These are phyloP conservation scores for Fusarium sp. DNA, from an alignment of 2,329 filamentous ascomycete species.

Conservation along the genomic window DNA sequence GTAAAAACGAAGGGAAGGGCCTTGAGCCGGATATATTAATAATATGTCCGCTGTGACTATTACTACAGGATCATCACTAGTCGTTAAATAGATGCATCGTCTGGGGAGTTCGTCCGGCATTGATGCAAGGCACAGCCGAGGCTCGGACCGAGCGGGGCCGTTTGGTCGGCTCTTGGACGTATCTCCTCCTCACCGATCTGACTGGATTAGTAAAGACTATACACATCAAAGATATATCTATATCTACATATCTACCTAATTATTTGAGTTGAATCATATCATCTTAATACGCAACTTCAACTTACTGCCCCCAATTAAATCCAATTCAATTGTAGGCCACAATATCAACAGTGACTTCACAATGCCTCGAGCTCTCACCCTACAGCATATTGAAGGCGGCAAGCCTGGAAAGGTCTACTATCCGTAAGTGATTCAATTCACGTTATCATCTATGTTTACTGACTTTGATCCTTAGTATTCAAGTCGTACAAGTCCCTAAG, in stretches of 20 bases:
- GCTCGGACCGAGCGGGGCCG: background rate
- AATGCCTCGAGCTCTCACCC: constrained; percentile 70
- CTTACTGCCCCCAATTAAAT: background rate
- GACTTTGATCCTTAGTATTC: constrained; percentile 57
- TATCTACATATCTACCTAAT: background rate
- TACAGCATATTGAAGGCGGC: constrained; percentile 76
- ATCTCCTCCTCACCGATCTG: background rate
- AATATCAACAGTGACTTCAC: background rate
- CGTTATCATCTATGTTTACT: background rate
- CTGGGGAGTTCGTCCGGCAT: background rate
- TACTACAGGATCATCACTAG: background rate
- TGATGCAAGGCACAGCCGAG: constrained; percentile 4
- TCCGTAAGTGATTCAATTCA: constrained; percentile 63
- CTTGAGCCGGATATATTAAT: background rate
- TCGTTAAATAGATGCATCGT: background rate
- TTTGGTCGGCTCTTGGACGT: background rate
- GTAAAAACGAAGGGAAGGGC: background rate
- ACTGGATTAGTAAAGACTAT: constrained; percentile 7
- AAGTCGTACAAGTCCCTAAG: constrained; percentile 70
- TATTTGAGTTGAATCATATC: background rate
- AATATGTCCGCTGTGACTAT: background rate
- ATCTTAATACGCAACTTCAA: background rate
- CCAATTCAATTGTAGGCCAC: background rate
- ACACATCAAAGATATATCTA: background rate
- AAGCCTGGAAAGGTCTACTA: constrained; percentile 93